Base-by-base conservation (phyloP, 805 yeast species). In the Lachancea waltii region DNA sequence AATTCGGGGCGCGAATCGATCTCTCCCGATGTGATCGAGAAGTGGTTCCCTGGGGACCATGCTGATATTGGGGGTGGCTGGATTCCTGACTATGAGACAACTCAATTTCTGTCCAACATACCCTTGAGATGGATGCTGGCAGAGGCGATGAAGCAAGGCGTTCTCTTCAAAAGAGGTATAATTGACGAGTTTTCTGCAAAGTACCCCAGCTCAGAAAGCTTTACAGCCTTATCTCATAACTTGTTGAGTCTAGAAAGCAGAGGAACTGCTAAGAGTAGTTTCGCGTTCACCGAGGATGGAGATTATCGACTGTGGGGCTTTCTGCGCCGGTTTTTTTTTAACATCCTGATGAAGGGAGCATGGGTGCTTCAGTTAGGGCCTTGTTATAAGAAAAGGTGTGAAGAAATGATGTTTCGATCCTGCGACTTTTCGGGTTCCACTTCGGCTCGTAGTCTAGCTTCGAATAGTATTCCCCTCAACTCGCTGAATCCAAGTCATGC, bases 61-160 rank as follows among this genome's bases (percentile, higher is more conserved):
- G 66, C 80, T 7, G 85, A 80, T 55, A 60, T 75, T 48, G 86
- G 86, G 2, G 85, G 85, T 3, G 82, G 82, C 0, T 79, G 82
- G 80, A 54, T 64, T 1, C 55, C 64, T 4, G 79, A 73, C 51
- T 23, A 41, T 0, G 74, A 74, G 1, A 45, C 52, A 2, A 40
- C 46, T 9, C 52, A 51, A 19, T 41, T 30, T 27, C 69, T 73
- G 29, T 66, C 82, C 0, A 69, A 75, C 45, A 44, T 77, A 11
- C 62, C 85, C 0, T 58, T 80, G 17, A 63, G 79, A 43, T 80
- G 85, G 85, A 73, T 80, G 54, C 41, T 79, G 9, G 59, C 70
- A 4, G 76, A 74, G 50, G 75, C 82, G 0, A 49, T 71, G 7
- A 65, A 64, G 35, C 60, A 62, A 47, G 83, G 82, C 0, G 69